Conservation (phyloP, 2,329 filamentous ascomycete species). For the Paecilomyces variotii region DNA sequence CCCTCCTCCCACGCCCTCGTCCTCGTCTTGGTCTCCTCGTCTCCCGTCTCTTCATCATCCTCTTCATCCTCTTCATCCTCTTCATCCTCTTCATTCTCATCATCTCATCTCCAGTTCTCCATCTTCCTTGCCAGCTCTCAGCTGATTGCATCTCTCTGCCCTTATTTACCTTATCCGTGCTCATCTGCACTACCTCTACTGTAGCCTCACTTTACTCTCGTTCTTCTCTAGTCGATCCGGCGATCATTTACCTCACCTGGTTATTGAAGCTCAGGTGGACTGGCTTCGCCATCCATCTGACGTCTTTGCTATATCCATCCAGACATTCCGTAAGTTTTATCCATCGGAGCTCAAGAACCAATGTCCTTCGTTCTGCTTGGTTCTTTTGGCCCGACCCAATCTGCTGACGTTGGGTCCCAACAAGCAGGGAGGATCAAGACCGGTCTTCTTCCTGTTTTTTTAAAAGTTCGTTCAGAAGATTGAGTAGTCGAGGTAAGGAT, state of each 20-base stretch:
- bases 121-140: slow-evolving; percentile 49
- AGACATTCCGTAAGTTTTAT: neutral
- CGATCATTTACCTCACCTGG: neutral
- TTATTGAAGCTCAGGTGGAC: neutral
- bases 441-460: neutral
- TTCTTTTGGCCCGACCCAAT: neutral
- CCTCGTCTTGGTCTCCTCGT: slow-evolving; percentile 7
- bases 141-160: slow-evolving; percentile 29
- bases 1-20: slow-evolving; percentile 9
- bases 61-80: slow-evolving; percentile 9
- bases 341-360: neutral
- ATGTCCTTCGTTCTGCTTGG: neutral
- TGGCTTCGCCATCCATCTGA: neutral
- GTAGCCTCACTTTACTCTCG: neutral
- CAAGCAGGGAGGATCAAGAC: neutral
- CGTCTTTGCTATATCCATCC: neutral
- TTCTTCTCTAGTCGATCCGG: neutral
- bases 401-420: neutral
- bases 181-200: slow-evolving; percentile 2
- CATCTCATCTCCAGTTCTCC: slow-evolving; percentile 43
- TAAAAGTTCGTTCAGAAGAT: neutral
- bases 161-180: slow-evolving; percentile 10
- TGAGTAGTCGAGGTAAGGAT: neutral
- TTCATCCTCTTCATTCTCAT: slow-evolving; percentile 11
- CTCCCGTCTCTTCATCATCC: slow-evolving; percentile 12